Conservation (phyloP, 371 early-diverging fungal genomes). For the Actinomortierella wolfii region DNA sequence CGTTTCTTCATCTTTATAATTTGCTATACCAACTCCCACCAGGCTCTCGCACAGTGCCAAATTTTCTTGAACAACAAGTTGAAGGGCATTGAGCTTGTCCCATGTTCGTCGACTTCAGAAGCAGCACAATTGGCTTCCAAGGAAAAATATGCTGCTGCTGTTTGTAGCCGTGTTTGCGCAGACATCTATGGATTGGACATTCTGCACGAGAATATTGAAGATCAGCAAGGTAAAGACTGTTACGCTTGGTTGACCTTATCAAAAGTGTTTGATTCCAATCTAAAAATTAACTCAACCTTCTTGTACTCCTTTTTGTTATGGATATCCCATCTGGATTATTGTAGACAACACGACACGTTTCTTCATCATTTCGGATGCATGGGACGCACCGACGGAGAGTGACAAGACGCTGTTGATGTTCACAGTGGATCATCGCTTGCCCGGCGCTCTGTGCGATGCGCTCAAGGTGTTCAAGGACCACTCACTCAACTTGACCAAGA, state of each 20-base stretch:
- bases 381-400: constrained; percentile 69
- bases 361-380: constrained; percentile 81
- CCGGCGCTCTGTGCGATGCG: constrained; percentile 89
- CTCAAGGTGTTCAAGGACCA: constrained; percentile 83
- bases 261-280: background rate
- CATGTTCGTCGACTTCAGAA: constrained; percentile 84
- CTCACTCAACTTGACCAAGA: constrained; percentile 85
- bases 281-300: background rate
- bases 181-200: constrained; percentile 82
- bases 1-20: background rate
- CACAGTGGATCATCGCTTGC: constrained; percentile 88
- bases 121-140: constrained; percentile 88
- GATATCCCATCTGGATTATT: background rate
- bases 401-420: constrained; percentile 85
- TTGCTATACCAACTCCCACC: background rate
- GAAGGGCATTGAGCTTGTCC: constrained; percentile 73
- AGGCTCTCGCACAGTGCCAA: constrained; percentile 89
- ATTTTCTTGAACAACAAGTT: constrained; percentile 73
- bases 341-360: constrained; percentile 90
- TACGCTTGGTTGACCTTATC: no score
- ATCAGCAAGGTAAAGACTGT: constrained; percentile 48
- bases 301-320: background rate
- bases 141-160: constrained; percentile 83
- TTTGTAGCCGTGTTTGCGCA: constrained; percentile 82
- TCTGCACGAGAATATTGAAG: constrained; percentile 77